Evolutionary conservation across 2,329 filamentous ascomycete species (phyloP).

Genomic region (Verticillium albo-atrum): DNA sequence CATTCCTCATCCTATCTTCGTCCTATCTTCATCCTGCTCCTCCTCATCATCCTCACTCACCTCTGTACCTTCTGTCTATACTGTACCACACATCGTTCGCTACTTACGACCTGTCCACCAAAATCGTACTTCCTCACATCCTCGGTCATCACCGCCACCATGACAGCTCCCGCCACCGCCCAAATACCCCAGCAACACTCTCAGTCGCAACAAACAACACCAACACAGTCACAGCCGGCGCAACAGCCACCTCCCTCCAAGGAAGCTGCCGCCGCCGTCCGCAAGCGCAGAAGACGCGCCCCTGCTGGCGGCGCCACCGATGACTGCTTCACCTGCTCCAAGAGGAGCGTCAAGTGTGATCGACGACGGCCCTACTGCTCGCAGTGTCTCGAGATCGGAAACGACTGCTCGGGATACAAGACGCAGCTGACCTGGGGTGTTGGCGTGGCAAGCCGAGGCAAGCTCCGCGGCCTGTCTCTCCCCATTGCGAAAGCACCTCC

Average conservation of each 20-base stretch:
- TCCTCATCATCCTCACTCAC: no score
- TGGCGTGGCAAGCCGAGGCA: conserved; percentile 90
- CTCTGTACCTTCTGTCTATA: neutral
- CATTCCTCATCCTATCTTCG: neutral
- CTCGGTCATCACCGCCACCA: neutral
- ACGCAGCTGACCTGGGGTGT: conserved; percentile 96
- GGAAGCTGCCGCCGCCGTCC: conserved; percentile 42
- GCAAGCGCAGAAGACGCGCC: conserved; percentile 80
- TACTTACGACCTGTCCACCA: neutral
- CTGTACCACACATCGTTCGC: neutral
- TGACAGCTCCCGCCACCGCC: conserved; percentile 12
- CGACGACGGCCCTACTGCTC: conserved; percentile 90
- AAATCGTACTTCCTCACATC: neutral
- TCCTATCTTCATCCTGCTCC: neutral
- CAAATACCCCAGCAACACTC: conserved; percentile 5
- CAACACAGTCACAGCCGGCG: conserved; percentile 19
- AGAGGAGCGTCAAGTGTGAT: conserved; percentile 81
- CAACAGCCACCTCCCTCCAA: conserved; percentile 42
- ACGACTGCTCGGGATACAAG: conserved; percentile 94
- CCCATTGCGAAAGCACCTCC: conserved; percentile 59
- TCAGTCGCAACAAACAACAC: neutral
- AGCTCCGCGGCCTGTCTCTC: conserved; percentile 82
- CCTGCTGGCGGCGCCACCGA: conserved; percentile 84
- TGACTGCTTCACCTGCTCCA: conserved; percentile 92
- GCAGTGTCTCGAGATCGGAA: conserved; percentile 85